Evolutionary conservation across 257 asterid species (phyloP), one percentile per base, ranked within the genome.

Genomic region (Ilex aquifolium): DNA sequence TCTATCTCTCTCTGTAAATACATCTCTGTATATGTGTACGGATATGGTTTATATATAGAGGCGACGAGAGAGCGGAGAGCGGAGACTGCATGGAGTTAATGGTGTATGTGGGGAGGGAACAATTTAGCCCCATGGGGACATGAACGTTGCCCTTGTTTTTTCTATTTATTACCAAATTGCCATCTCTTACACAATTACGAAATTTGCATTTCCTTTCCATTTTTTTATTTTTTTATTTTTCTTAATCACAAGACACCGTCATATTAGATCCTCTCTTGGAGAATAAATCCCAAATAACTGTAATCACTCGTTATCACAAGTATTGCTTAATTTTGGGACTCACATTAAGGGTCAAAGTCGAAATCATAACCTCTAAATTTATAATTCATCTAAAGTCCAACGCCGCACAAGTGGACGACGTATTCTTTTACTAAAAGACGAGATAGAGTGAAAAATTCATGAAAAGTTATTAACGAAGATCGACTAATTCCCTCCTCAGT

Each of bases 21-120:
- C 27, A 21, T 42, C 7, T 50, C 13, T 50, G 56, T 14, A 10
- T 50, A 50, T 50, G 5, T 44, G 32, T 31, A 56, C 15, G 44
- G 9, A 48, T 67, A 21, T 32, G 8, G 44, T 32, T 13, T 56
- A 51, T 13, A 32, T 2, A 14, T 7, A 12, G 56, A 29, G n/a
- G 49, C 6, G 16, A 50, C 16, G 13, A n/a, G 56, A 50, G 56
- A 50, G 56, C 1, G 50, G 50, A 44, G 61, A 76, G 76, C 78
- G 83, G 73, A 77, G 76, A 63, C 76, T 74, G 52, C 78, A 82
- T 76, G 68, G 69, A 80, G 65, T 69, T 71, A 69, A 73, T 77
- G 83, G 80, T 67, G 72, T 63, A 54, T 63, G 76, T 31, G 59
- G 49, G 17, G 21, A 67, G 62, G 57, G 66, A 50, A 69, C 65